Base-by-base conservation (phyloP, 2,329 filamentous ascomycete genomes). In the Gaeumannomyces tritici region DNA sequence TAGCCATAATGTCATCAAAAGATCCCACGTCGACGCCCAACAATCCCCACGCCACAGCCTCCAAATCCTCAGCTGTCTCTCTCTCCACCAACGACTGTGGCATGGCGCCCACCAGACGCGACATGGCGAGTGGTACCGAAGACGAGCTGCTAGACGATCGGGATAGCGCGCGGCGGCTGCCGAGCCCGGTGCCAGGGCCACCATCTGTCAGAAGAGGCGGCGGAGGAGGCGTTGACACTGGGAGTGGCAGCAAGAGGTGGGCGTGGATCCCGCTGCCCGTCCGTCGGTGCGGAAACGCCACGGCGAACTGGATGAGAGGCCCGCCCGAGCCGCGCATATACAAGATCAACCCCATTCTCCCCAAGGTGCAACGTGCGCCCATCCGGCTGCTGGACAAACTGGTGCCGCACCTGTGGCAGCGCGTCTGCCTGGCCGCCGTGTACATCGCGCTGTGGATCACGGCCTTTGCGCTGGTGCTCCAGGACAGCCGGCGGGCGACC, bases 361-460 rank as follows among this genome's bases (percentile, higher is more conserved):
- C 89, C 2, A 70, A 70, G 15, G 72, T 91, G 15, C 90, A 95
- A 71, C 80, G 85, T 65, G 83, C 83, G 35, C 90, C 90, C 1
- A 76, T 90, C 64, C 74, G 75, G 57, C 73, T 91, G 55, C 71
- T 91, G 63, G 83, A 91, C 65, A 80, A 77, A 62, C 82, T 84
- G 67, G 75, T 90, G 2, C 86, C 88, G 0, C 81, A 81, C 63
- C 75, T 74, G 65, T 82, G 76, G 66, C 84, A 88, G 63, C 74
- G 86, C 55, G 71, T 83, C n/a, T 76, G 76, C 67, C 75, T 89
- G 7, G 76, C 89, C 60, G 73, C 85, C 56, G 74, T 79, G 47
- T 88, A 86, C 66, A 83, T 89, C 59, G 79, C 82, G 33, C 73
- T 83, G 60, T 95, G 90, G 90, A 73, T 91, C 21, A 71, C 90